Evolutionary conservation across 2,329 filamentous ascomycete species (phyloP).

Genomic region (Fonsecaea pedrosoi): DNA sequence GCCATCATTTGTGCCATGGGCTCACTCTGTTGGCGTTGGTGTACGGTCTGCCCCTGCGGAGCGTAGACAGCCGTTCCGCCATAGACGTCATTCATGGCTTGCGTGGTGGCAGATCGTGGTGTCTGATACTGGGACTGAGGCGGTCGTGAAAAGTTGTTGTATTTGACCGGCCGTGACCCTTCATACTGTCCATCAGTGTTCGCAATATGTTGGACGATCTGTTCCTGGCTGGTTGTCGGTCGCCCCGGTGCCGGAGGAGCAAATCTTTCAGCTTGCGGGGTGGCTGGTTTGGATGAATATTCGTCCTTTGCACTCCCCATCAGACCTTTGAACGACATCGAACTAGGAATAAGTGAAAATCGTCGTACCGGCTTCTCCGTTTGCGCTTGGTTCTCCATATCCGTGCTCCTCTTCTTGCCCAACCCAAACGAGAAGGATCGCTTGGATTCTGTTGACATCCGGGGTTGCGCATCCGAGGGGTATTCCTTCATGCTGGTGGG

Average conservation of each 20-base stretch:
- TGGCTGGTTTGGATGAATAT: conserved; percentile 52
- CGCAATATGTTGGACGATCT: conserved; percentile 23
- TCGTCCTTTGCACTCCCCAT: conserved; percentile 62
- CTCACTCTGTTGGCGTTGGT: conserved; percentile 48
- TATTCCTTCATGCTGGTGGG: conserved; percentile 87
- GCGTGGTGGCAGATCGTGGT: conserved; percentile 19
- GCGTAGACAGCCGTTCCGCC: conserved; percentile 40
- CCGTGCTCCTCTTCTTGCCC: conserved; percentile 73
- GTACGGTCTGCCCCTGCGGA: conserved; percentile 32
- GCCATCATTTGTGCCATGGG: conserved; percentile 39
- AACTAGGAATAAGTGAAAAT: conserved; percentile 73
- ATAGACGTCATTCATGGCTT: conserved; percentile 38
- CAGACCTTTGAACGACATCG: conserved; percentile 70
- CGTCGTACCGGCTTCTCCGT: conserved; percentile 65
- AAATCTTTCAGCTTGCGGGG: conserved; percentile 47
- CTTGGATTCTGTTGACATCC: conserved; percentile 75
- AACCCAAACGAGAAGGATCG: conserved; percentile 74
- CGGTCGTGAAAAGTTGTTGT: conserved; percentile 40
- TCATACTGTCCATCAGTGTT: conserved; percentile 38
- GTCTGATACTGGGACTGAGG: conserved; percentile 36
- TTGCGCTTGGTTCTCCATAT: conserved; percentile 64
- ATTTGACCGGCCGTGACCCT: conserved; percentile 23
- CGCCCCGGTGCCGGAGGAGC: conserved; percentile 28
- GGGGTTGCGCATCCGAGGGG: conserved; percentile 61
- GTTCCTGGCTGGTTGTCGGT: conserved; percentile 27